Evolutionary conservation across 1,284 basidiomycete genomes (phyloP).

Genomic region (Heterobasidion occidentale): DNA sequence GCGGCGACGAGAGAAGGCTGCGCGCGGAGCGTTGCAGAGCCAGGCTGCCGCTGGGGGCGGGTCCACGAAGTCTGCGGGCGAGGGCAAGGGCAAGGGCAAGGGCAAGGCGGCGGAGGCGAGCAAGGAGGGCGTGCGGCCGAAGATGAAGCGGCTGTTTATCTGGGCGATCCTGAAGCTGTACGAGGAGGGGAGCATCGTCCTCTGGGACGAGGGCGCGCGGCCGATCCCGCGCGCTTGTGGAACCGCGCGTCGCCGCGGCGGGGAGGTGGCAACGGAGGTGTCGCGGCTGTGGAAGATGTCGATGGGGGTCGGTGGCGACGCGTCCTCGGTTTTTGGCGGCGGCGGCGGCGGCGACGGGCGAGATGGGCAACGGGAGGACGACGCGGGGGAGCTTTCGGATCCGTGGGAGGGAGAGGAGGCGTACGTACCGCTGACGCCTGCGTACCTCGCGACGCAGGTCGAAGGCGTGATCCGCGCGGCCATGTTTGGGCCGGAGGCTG

Average conservation of each 20-base stretch:
- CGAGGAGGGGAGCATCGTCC: slow-evolving; percentile 57
- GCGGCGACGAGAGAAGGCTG: slow-evolving; percentile 31
- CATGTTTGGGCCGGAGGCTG: not conserved
- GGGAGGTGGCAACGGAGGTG: not conserved
- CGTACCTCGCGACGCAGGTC: slow-evolving; percentile 39
- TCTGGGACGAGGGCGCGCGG: slow-evolving; percentile 53
- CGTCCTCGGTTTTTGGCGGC: slow-evolving; percentile 10
- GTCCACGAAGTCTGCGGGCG: not conserved
- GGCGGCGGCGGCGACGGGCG: slow-evolving; percentile 4
- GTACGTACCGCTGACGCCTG: slow-evolving; percentile 52
- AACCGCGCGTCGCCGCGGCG: not conserved
- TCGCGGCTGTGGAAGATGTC: not conserved
- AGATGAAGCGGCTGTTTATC: slow-evolving; percentile 57
- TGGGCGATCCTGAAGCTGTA: slow-evolving; percentile 55
- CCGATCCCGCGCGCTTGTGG: slow-evolving; percentile 6
- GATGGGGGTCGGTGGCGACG: not conserved
- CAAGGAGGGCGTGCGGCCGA: slow-evolving; percentile 15
- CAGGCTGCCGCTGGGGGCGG: slow-evolving; percentile 1
- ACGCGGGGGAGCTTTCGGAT: slow-evolving; percentile 48
- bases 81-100: not conserved
- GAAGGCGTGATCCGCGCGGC: slow-evolving; percentile 35
- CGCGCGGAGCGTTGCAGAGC: slow-evolving; percentile 34
- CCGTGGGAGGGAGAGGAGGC: slow-evolving; percentile 49
- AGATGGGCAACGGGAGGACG: slow-evolving; percentile 22
- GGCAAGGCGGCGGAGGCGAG: not conserved